Conservation (phyloP, 805 yeast genomes). For the Candida schatavii region DNA sequence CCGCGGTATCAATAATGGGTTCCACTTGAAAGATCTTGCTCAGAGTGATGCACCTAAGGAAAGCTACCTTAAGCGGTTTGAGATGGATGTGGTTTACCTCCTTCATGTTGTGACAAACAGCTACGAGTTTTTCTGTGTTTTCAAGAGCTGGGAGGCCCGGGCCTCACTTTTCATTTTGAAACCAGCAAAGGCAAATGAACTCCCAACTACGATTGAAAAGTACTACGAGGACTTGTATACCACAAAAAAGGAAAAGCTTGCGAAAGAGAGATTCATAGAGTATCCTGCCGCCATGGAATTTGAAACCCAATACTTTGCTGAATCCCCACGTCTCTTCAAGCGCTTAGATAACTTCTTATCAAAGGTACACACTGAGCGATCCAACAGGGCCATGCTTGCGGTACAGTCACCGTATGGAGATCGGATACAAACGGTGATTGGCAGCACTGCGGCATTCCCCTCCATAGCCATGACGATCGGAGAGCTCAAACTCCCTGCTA, state of each 20-base stretch:
- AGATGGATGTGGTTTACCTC: slow-evolving; percentile 59
- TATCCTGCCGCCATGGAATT: slow-evolving; percentile 54
- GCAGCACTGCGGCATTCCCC: slow-evolving; percentile 54
- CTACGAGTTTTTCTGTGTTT: slow-evolving; percentile 69
- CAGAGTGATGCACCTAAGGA: slow-evolving; percentile 38
- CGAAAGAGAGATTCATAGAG: slow-evolving; percentile 45
- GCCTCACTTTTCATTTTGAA: slow-evolving; percentile 59
- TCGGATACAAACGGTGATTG: slow-evolving; percentile 44
- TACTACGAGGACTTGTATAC: slow-evolving; percentile 54
- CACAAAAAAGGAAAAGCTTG: slow-evolving; percentile 44
- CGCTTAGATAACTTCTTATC: slow-evolving; percentile 53
- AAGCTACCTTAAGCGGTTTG: slow-evolving; percentile 53
- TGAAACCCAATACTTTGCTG: slow-evolving; percentile 51
- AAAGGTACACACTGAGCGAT: slow-evolving; percentile 56
- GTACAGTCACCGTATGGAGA: slow-evolving; percentile 68
- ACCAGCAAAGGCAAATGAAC: slow-evolving; percentile 68
- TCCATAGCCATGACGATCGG: slow-evolving; percentile 56
- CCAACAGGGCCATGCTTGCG: slow-evolving; percentile 61
- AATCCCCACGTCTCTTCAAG: slow-evolving; percentile 52
- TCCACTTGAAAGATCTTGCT: slow-evolving; percentile 58
- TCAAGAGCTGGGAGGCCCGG: slow-evolving; percentile 57
- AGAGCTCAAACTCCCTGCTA: slow-evolving; percentile 62
- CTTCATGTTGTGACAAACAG: slow-evolving; percentile 70
- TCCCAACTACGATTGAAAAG: slow-evolving; percentile 53
- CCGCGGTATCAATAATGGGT: slow-evolving; percentile 81